Evolutionary conservation across 2,329 filamentous ascomycete species (phyloP).

Genomic region (Aspergillus sp.): DNA sequence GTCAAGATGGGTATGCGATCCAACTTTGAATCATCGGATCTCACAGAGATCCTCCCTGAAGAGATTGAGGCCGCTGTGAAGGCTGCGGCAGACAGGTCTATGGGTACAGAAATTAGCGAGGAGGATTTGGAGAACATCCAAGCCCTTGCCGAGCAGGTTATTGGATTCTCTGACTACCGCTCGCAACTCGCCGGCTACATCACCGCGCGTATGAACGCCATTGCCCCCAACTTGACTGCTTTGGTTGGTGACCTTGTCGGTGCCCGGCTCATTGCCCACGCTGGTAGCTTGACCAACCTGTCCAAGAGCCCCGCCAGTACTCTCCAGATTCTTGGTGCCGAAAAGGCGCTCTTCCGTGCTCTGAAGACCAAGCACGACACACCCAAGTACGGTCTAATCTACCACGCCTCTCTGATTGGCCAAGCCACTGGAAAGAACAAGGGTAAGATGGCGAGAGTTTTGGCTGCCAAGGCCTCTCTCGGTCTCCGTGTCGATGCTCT

Average conservation of each 20-base stretch:
- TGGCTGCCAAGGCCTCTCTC: conserved; percentile 89
- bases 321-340: conserved; percentile 95
- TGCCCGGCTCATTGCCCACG: conserved; percentile 90
- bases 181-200: conserved; percentile 85
- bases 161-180: conserved; percentile 88
- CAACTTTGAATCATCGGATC: conserved; percentile 72
- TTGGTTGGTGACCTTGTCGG: conserved; percentile 92
- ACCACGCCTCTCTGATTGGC: conserved; percentile 89
- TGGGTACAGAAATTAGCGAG: conserved; percentile 95
- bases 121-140: conserved; percentile 93
- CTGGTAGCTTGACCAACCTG: conserved; percentile 89
- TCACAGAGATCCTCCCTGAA: conserved; percentile 89
- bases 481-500: conserved; percentile 91
- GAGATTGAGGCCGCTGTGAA: conserved; percentile 92
- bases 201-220: conserved; percentile 89
- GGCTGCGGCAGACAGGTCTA: conserved; percentile 90
- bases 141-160: conserved; percentile 87
- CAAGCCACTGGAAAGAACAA: conserved; percentile 98
- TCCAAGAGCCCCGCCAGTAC: conserved; percentile 94
- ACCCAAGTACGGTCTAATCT: conserved; percentile 95
- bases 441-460: conserved; percentile 97
- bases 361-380: conserved; percentile 99
- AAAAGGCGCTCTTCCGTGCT: conserved; percentile 97
- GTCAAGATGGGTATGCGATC: conserved; percentile 85
- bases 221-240: conserved; percentile 91